Base-by-base conservation (phyloP, 2,329 filamentous ascomycete genomes). In the Fusarium papillatum region DNA sequence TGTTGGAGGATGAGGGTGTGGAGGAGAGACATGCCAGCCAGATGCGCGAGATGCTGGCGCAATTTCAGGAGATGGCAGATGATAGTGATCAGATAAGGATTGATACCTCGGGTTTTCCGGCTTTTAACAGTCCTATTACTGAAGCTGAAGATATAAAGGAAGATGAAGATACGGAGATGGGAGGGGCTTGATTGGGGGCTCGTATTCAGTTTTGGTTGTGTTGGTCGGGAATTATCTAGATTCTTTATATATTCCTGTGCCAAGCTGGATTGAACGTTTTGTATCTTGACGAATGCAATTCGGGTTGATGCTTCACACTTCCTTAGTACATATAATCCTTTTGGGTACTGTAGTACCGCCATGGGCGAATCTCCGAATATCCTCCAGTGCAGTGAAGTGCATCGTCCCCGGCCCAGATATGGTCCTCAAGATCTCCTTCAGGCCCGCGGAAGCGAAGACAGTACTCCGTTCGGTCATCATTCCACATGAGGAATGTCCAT, bases 401-500 rank as follows among this genome's bases (percentile, higher is more conserved):
- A 5, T 38, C 31, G 4, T 70, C 63, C 43, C 68, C 63, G 13
- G 64, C 38, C 68, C 48, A 70, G 4, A 67, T 43, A 41, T 67
- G 43, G 13, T 64, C 60, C 24, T 57, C 38, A n/a, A 70, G 68
- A 53, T 63, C 68, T 31, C 61, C 64, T 38, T 70, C 64, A 31
- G 57, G 48, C 4, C 68, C 64, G 16, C 43, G 16, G 24, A 67
- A 67, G 38, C 6, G 5, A 50, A 70, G 38, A 26, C 17, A 13
- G 41, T 22, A 8, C 22, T 70, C 26, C 7, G 29, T 26, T 2
- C 41, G 24, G 38, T 38, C 10, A n/a, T 19, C 16, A 16, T n/a
- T 38, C n/a, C 53, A 19, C 46, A 70, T 66, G 14, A 70, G 68
- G 26, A 7, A 64, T 46, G 43, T 36, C 68, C 48, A 71, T 50